phyloP scores from a whole-genome alignment of 345 rosid genomes.

The Citrus sp. region DNA sequence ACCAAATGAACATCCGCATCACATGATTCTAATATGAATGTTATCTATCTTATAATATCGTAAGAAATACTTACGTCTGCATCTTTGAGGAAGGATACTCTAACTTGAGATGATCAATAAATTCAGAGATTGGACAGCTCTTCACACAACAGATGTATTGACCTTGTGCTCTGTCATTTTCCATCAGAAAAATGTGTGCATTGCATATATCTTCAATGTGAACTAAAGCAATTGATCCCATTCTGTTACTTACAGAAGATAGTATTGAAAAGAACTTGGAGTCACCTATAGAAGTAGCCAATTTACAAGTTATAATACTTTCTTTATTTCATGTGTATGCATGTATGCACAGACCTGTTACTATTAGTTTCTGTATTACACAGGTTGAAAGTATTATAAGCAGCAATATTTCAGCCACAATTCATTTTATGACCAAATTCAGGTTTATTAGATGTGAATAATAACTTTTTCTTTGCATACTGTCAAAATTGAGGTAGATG shows the following conservation, averaged over 20 bases:
- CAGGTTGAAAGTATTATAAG: background rate
- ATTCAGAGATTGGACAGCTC: slow-evolving; percentile 38
- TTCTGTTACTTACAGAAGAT: slow-evolving; percentile 62
- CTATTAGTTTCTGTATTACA: background rate
- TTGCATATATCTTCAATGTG: slow-evolving; percentile 77
- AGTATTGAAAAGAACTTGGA: slow-evolving; percentile 46
- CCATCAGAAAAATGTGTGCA: slow-evolving; percentile 74
- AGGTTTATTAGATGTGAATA: no score
- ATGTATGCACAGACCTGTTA: background rate
- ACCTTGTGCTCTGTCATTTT: slow-evolving; percentile 53
- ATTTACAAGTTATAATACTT: background rate
- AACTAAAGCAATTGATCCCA: slow-evolving; percentile 75
- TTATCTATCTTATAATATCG: background rate
- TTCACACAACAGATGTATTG: slow-evolving; percentile 56
- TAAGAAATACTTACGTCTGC: slow-evolving; percentile 26
- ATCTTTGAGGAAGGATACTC: slow-evolving; percentile 25
- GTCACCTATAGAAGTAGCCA: slow-evolving; percentile 44
- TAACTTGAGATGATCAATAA: slow-evolving; percentile 38
- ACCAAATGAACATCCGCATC: background rate
- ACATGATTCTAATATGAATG: background rate
- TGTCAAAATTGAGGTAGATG: background rate
- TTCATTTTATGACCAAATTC: background rate
- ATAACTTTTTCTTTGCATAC: background rate
- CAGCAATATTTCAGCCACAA: background rate
- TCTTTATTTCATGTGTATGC: background rate